Percentiles rank a stretch among this genome's conserved stretches.
Conservation (phyloP, 306 rosid genomes). For the Betula pendula region DNA sequence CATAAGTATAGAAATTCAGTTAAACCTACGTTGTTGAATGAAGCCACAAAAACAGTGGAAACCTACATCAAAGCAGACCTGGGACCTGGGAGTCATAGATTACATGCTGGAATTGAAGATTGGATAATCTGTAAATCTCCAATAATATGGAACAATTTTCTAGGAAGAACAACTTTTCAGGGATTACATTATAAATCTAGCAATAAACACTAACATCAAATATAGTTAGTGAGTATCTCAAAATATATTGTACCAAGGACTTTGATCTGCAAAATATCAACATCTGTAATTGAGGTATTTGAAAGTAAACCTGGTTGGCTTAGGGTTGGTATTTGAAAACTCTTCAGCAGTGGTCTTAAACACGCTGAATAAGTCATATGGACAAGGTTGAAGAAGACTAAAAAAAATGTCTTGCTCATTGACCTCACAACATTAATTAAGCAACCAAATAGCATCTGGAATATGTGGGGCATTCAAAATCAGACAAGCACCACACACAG, state of each 20-base stretch:
- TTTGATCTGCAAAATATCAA: not conserved
- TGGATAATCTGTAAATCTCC: not conserved
- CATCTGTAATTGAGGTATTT: not conserved
- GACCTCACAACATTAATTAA: slow-evolving; percentile 4
- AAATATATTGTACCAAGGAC: not conserved
- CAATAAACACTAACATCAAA: not conserved
- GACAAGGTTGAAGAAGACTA: not conserved
- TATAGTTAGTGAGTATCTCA: not conserved
- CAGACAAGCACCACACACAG: not conserved
- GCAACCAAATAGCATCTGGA: not conserved
- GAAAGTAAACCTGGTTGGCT: not conserved
- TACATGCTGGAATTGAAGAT: not conserved
- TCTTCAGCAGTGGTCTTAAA: not conserved
- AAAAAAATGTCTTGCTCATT: not conserved
- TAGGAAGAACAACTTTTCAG: slow-evolving; percentile 6
- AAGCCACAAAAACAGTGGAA: slow-evolving; percentile 11
- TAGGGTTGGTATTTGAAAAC: not conserved
- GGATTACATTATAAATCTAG: not conserved
- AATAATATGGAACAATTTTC: slow-evolving; percentile 13
- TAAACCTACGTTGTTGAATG: slow-evolving; percentile 9
- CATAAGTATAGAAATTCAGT: not conserved
- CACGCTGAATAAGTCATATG: not conserved
- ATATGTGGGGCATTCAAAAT: not conserved
- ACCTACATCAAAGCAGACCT: slow-evolving; percentile 1
- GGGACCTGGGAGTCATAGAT: not conserved